Conservation (phyloP, 2,329 filamentous ascomycete species). For the Aspergillus pseudoglaucus region DNA sequence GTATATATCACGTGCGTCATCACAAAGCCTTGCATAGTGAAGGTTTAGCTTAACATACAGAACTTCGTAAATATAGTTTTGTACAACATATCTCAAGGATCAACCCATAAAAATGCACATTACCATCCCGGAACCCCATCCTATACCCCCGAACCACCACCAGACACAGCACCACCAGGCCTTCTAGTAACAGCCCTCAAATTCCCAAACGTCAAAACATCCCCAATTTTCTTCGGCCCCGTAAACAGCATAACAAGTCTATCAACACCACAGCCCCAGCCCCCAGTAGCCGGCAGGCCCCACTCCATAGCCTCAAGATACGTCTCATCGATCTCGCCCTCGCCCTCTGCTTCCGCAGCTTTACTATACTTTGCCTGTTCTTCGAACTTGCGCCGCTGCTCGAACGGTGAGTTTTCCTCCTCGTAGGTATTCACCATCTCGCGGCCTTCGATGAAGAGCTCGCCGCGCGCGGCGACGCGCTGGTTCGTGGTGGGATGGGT, state of each 20-base stretch:
- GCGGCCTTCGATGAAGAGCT: slow-evolving; percentile 72
- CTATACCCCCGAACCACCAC: neutral
- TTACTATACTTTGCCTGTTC: slow-evolving; percentile 47
- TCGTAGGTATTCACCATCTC: slow-evolving; percentile 97
- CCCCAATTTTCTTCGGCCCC: slow-evolving; percentile 69
- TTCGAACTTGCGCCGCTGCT: slow-evolving; percentile 76
- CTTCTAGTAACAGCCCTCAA: slow-evolving; percentile 50
- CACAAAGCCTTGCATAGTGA: too few species aligned
- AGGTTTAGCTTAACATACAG: too few species aligned
- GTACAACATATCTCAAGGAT: neutral
- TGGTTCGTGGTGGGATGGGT: slow-evolving; percentile 62
- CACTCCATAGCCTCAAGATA: slow-evolving; percentile 81
- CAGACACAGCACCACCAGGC: slow-evolving; percentile 1
- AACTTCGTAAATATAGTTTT: neutral
- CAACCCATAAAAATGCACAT: neutral
- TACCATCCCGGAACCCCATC: too few species aligned
- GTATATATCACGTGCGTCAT: neutral
- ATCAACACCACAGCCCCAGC: slow-evolving; percentile 93
- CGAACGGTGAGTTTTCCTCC: slow-evolving; percentile 89
- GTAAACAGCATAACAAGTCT: slow-evolving; percentile 86
- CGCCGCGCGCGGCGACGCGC: slow-evolving; percentile 70
- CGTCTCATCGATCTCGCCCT: slow-evolving; percentile 60
- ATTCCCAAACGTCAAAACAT: slow-evolving; percentile 84
- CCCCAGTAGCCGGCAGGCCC: slow-evolving; percentile 89
- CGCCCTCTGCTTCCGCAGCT: slow-evolving; percentile 39